These are phyloP conservation scores for Clavulina sp. DNA, from an alignment of 768 basidiomycete species.

Conservation along the genomic window DNA sequence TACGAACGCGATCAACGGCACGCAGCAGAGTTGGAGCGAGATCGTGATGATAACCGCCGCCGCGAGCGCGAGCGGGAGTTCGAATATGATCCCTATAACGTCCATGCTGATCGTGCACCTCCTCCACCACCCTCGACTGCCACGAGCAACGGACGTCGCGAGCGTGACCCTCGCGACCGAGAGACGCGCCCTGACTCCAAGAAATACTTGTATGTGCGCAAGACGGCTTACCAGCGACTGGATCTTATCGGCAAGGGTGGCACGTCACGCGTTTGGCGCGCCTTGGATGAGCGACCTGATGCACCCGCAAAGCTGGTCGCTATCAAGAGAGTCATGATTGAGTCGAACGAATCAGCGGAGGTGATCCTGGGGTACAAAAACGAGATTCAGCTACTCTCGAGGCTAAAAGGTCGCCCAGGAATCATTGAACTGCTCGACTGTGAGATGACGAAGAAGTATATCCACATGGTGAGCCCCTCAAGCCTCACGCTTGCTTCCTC, in stretches of 20 bases:
- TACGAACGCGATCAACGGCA: too few species aligned
- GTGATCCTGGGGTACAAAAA: constrained; percentile 89
- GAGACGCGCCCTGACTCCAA: constrained; percentile 1
- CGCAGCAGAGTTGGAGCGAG: neutral
- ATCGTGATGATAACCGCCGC: neutral
- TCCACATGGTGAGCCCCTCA: constrained; percentile 54
- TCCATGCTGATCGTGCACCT: constrained; percentile 1
- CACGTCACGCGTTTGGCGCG: constrained; percentile 88
- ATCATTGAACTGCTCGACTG: constrained; percentile 87
- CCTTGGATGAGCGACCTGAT: constrained; percentile 47
- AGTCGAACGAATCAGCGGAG: constrained; percentile 75
- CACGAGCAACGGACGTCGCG: too few species aligned
- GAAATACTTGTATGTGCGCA: constrained; percentile 16
- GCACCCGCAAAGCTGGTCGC: constrained; percentile 83
- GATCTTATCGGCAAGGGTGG: constrained; percentile 89
- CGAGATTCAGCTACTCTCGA: constrained; percentile 82
- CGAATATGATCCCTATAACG: neutral
- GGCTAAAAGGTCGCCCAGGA: constrained; percentile 83
- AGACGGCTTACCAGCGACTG: constrained; percentile 63
- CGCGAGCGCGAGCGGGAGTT: constrained; percentile 3
- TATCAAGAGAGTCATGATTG: constrained; percentile 81
- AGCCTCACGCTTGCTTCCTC: too few species aligned
- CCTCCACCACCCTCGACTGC: constrained; percentile 1
- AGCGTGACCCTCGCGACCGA: neutral
- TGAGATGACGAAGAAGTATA: constrained; percentile 65